Base-by-base conservation (phyloP, 805 yeast species). In the Candida pseudoglaebosa region DNA sequence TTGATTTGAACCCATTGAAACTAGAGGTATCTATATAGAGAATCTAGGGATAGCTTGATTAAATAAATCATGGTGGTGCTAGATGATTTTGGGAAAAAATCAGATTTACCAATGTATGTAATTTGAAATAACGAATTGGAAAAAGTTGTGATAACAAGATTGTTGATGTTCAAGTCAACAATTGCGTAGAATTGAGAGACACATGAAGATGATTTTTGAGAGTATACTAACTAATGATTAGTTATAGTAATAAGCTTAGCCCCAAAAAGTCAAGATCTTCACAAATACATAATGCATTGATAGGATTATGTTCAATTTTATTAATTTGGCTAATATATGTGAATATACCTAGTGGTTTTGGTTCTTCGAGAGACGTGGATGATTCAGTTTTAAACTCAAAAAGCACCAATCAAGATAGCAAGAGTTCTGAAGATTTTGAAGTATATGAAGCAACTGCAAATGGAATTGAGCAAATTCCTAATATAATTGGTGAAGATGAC, bases 91-190 rank as follows among this genome's bases (percentile, higher is more conserved):
- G 67, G 67, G 36, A 70, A 68, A 58, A 71, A 67, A 56, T 52
- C 68, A 22, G 79, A 71, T 43, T 66, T 75, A 41, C 81, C 80
- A 34, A 54, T 71, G 61, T 57, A 69, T 32, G 63, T 52, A 40
- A 39, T 22, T 5, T 13, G 12, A 15, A 26, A 26, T 12, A 26
- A 26, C n/a, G n/a, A n/a, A n/a, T n/a, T n/a, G n/a, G n/a, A n/a
- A n/a, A n/a, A n/a, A n/a, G 26, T 22, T 22, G 10, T 12, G 13
- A 26, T 6, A 26, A 10, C 5, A 26, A 10, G 29, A 26, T 10
- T 6, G 13, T 26, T 26, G 29, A 26, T 26, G 29, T 21, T 21
- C 24, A 21, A 21, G 6, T 21, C 9, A 21, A 7, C 24, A 21
- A 21, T 21, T 21, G 24, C 9, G 6, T 21, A 21, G 9, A n/a